Percentiles rank a stretch among this genome's conserved stretches.
These are phyloP conservation scores for Margaritispora aquatica DNA, from an alignment of 495 filamentous ascomycete species.

Conservation along the genomic window DNA sequence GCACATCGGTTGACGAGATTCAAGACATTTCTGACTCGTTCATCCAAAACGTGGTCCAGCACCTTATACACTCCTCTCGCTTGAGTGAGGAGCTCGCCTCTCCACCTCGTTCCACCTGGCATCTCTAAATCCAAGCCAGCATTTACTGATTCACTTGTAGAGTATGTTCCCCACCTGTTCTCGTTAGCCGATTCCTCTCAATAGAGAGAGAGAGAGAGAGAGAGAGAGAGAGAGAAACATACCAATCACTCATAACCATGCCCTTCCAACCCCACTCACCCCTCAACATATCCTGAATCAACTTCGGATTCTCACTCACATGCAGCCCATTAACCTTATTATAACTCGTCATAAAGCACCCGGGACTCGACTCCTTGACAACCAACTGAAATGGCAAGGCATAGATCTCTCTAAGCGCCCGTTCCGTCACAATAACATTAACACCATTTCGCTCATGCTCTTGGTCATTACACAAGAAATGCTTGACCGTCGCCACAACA, in stretches of 20 bases:
- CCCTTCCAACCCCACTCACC: conserved; percentile 69
- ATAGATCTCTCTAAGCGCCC: conserved; percentile 74
- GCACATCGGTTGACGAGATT: conserved; percentile 54
- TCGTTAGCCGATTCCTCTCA: conserved; percentile 23
- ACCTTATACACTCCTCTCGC: conserved; percentile 54
- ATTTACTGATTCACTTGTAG: conserved; percentile 56
- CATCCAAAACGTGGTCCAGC: conserved; percentile 50
- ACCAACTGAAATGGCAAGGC: conserved; percentile 68
- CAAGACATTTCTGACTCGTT: conserved; percentile 55
- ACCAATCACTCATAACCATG: conserved; percentile 68
- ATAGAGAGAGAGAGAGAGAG: too few relatives aligned
- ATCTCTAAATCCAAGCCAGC: conserved; percentile 73
- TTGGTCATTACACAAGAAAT: conserved; percentile 79
- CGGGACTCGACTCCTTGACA: conserved; percentile 55
- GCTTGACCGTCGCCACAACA: conserved; percentile 68
- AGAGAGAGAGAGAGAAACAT: too few relatives aligned
- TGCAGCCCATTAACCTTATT: conserved; percentile 69
- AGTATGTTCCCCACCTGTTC: conserved; percentile 52
- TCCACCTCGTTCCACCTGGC: conserved; percentile 62
- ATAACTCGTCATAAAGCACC: conserved; percentile 70
- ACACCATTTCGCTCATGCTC: conserved; percentile 67
- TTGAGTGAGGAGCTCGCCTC: conserved; percentile 53
- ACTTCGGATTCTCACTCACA: conserved; percentile 57
- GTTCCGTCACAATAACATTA: conserved; percentile 57
- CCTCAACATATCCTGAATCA: conserved; percentile 59